Base-by-base conservation (phyloP, 1,139 yeast species). In the Waltiozyma solani region DNA sequence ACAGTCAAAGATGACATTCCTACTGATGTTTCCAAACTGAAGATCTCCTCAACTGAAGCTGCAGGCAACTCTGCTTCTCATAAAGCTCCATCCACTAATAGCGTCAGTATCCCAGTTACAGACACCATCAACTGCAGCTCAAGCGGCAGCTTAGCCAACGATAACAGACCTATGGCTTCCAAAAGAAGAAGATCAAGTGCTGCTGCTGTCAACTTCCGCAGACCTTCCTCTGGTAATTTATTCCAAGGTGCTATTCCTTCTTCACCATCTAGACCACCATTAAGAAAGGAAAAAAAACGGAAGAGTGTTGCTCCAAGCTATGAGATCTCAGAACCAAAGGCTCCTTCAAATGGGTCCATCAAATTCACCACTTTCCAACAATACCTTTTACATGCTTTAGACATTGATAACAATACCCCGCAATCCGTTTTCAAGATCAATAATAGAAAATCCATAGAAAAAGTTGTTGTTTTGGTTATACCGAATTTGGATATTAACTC, bases 401-500 rank as follows among this genome's bases (percentile, higher is more conserved):
- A 68, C 12, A 71, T 66, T 15, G 58, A 64, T 4, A 58, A 62
- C 34, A 58, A 59, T 23, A 54, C 60, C 5, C 70, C 76, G 3
- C 56, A 56, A 23, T 8, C 20, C 13, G 69, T 73, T 69, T 50
- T 68, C 17, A 59, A 59, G 18, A 49, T 76, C 13, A 57, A 56
- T 23, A 74, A 76, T 46, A 58, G 70, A 41, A 49, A 53, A 5
- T 55, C 65, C 2, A 59, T 77, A 7, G 57, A 65, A 20, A 73
- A 73, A 39, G 70, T 80, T 4, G 77, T 84, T 1, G 63, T 76
- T n/a, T 61, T 85, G 12, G 62, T 79, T 40, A 69, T 76, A 3
- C 86, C 91, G 0, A 95, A 95, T 0, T 54, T 86, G 4, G 66
- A 69, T n/a, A 57, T 65, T 5, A 55, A 57, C 3, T 67, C 67